These are phyloP conservation scores for Populus euphratica DNA, from an alignment of 345 rosid species.

Conservation along the genomic window DNA sequence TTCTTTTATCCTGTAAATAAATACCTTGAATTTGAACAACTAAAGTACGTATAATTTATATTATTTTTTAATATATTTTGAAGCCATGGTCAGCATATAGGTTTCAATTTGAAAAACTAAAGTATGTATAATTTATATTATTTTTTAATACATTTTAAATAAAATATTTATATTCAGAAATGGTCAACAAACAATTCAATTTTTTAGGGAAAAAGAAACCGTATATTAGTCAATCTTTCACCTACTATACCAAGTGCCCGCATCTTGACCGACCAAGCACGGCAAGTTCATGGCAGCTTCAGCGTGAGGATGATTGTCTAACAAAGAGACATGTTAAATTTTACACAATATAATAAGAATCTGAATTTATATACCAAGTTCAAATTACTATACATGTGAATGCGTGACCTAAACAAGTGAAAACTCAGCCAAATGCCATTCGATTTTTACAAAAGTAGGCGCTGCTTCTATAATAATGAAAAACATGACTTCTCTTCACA, in stretches of 20 bases:
- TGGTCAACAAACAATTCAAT: background rate
- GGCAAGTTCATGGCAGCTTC: background rate
- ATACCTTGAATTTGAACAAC: background rate
- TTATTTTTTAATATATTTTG: background rate
- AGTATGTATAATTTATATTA: too few relatives aligned
- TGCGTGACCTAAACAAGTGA: background rate
- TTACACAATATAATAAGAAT: background rate
- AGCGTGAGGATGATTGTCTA: background rate
- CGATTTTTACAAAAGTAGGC: background rate
- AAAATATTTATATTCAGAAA: background rate
- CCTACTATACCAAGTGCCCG: background rate
- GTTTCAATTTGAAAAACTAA: background rate
- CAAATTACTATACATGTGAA: background rate
- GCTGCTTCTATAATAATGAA: background rate
- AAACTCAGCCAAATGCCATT: background rate
- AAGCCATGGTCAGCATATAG: background rate
- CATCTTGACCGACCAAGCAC: background rate
- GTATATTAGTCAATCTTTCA: background rate
- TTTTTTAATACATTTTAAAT: too few relatives aligned
- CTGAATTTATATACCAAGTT: background rate
- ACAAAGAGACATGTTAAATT: background rate
- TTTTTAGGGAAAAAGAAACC: background rate
- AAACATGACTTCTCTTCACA: background rate
- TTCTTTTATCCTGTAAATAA: background rate
- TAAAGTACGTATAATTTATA: too few relatives aligned